Conservation (phyloP, 2,329 filamentous ascomycete species). For the Xenoacremonium recifei region DNA sequence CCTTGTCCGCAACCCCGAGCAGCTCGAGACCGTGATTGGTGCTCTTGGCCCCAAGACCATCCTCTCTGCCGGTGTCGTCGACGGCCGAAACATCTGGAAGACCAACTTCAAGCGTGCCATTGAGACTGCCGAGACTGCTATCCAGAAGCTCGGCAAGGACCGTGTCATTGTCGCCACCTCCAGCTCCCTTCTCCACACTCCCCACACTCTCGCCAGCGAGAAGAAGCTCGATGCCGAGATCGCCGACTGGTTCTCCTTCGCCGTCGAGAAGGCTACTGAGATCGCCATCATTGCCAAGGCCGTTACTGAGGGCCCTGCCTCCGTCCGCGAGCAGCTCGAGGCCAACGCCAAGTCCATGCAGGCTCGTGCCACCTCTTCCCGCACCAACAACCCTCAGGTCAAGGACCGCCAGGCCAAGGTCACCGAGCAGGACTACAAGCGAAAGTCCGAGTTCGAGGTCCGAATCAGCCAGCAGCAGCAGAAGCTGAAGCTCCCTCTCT, state of each 20-base stretch:
- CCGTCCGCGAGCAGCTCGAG: conserved; percentile 86
- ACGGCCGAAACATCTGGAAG: conserved; percentile 99
- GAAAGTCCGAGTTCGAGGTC: conserved; percentile 82
- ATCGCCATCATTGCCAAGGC: conserved; percentile 95
- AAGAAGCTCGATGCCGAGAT: conserved; percentile 96
- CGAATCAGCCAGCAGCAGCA: conserved; percentile 88
- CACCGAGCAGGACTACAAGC: conserved; percentile 81
- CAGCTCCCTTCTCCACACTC: conserved; percentile 96
- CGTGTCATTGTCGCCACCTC: conserved; percentile 96
- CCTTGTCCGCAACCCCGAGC: conserved; percentile 96
- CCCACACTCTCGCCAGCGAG: conserved; percentile 96
- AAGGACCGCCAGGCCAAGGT: conserved; percentile 95
- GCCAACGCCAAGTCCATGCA: conserved; percentile 95
- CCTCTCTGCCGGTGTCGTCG: conserved; percentile 93
- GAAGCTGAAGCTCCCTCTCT: conserved; percentile 89
- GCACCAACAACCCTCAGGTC: conserved; percentile 95
- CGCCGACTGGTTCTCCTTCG: conserved; percentile 98
- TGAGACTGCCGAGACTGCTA: conserved; percentile 81
- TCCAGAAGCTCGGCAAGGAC: conserved; percentile 95
- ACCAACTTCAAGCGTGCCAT: conserved; percentile 97
- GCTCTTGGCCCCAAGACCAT: conserved; percentile 86
- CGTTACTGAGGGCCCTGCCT: conserved; percentile 85
- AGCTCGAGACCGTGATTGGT: conserved; percentile 80
- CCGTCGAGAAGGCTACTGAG: conserved; percentile 89
- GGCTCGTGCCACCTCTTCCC: conserved; percentile 84